Evolutionary conservation across 2,329 filamentous ascomycete species (phyloP), one percentile per base, ranked within the genome.

Genomic region (Cladophialophora psammophila): DNA sequence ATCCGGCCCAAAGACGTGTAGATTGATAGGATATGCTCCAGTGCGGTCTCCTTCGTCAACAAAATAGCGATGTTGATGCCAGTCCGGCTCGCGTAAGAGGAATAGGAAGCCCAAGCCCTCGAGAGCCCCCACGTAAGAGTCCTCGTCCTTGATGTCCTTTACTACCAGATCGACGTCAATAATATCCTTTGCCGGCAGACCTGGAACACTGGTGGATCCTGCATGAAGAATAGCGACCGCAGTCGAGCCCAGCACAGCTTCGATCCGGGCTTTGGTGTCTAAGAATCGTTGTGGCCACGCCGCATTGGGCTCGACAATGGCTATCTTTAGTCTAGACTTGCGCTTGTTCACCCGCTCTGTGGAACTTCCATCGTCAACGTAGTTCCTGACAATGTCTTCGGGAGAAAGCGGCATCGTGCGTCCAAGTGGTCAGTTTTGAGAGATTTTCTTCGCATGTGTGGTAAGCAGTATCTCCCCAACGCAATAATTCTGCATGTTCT

Each of bases 221-320:
- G 35, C 55, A 20, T 57, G 55, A 15, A 40, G n/a, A 7, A 57
- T 34, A 9, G 55, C 55, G 18, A 57, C 35, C 55, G 55, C 55
- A 2, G 9, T 42, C 35, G 55, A 38, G 35, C 55, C 55, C 34
- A 57, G 55, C 12, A 20, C 55, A 36, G 55, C 55, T 3, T 57
- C 55, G 10, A 57, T 57, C 15, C 55, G 55, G n/a, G 55, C 55
- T 36, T 57, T 57, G 55, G 35, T 42, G 35, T 57, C 55, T 7
- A 57, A 34, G 18, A 57, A 57, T 5, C 55, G 55, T 12, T 57
- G 55, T n/a, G 55, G 55, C 55, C 55, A 57, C 35, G 15, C 55
- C n/a, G 55, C 13, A n/a, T 57, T 57, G 35, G 55, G 55, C 55
- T 57, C 55, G 35, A 57, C 55, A 34, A 57, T 57, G 35, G 55